These are phyloP conservation scores for Papiliotrema nemorosa DNA, from an alignment of 1,284 basidiomycete species.

Conservation along the genomic window DNA sequence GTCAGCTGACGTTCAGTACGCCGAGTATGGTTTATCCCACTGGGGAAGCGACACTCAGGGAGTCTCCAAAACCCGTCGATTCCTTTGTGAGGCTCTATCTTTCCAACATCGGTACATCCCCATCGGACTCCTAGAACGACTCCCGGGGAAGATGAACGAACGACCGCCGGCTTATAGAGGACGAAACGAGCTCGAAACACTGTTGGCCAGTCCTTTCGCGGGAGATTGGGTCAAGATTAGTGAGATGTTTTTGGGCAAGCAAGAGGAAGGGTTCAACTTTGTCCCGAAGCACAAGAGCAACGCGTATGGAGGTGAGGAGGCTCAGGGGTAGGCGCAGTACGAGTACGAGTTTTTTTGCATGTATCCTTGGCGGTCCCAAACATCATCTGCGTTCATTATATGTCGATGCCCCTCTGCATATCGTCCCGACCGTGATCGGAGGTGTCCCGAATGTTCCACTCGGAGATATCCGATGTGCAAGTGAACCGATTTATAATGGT, in stretches of 20 bases:
- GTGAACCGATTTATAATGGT: too few relatives aligned
- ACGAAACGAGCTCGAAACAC: constrained; percentile 80
- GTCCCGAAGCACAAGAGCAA: constrained; percentile 73
- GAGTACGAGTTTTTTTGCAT: too few relatives aligned
- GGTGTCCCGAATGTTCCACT: too few relatives aligned
- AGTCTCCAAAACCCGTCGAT: constrained; percentile 87
- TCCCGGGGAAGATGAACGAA: constrained; percentile 83
- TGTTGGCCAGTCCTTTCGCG: constrained; percentile 74
- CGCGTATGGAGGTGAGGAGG: constrained; percentile 59
- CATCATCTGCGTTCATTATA: too few relatives aligned
- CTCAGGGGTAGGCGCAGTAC: constrained; percentile 34
- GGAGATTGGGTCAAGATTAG: constrained; percentile 94
- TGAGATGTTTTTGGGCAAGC: constrained; percentile 84
- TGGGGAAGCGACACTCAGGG: constrained; percentile 88
- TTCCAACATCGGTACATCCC: constrained; percentile 96
- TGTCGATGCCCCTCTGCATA: too few relatives aligned
- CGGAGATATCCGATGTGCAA: too few relatives aligned
- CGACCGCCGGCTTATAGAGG: constrained; percentile 81
- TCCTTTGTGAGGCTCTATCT: constrained; percentile 89
- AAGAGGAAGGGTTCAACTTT: constrained; percentile 65
- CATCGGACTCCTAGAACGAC: constrained; percentile 81
- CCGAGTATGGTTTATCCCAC: constrained; percentile 67
- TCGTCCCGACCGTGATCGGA: too few relatives aligned
- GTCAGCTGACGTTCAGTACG: constrained; percentile 56
- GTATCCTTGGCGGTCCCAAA: too few relatives aligned